Conservation (phyloP, 2,329 filamentous ascomycete species). For the Neonectria neomacrospora region DNA sequence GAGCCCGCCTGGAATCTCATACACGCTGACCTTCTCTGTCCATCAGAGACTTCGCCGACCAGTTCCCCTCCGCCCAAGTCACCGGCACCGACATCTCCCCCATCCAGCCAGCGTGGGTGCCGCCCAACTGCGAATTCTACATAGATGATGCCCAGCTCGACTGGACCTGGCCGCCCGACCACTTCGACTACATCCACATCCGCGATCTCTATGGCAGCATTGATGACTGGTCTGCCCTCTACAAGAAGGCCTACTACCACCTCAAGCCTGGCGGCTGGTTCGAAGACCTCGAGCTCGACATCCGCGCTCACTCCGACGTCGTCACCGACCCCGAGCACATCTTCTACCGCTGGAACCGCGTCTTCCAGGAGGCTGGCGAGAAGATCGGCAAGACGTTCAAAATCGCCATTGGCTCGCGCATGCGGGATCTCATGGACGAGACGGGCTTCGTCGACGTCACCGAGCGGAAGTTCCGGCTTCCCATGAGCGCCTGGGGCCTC, state of each 20-base stretch:
- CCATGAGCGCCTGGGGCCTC: constrained; percentile 26
- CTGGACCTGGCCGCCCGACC: constrained; percentile 28
- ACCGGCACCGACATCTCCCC: constrained; percentile 28
- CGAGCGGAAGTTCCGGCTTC: constrained; percentile 29
- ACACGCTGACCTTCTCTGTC: neutral
- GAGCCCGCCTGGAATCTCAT: neutral
- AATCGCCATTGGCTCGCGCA: constrained; percentile 31
- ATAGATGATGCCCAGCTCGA: constrained; percentile 26
- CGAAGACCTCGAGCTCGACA: constrained; percentile 29
- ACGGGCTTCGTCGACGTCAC: constrained; percentile 27
- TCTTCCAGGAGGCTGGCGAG: constrained; percentile 31
- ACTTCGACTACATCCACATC: constrained; percentile 33
- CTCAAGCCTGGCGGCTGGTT: constrained; percentile 31
- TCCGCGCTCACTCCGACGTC: constrained; percentile 28
- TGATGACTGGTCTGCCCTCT: constrained; percentile 27
- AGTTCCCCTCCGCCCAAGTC: constrained; percentile 29
- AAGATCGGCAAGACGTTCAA: constrained; percentile 32
- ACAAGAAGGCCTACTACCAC: constrained; percentile 18
- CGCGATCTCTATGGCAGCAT: constrained; percentile 31
- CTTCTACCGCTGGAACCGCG: constrained; percentile 26
- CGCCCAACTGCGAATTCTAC: constrained; percentile 23
- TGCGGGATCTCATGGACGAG: constrained; percentile 27
- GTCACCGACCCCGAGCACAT: constrained; percentile 29
- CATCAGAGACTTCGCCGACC: constrained; percentile 27
- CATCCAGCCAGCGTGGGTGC: constrained; percentile 24